Conservation (phyloP, 768 basidiomycete species). For the Glaciozyma martinii region DNA sequence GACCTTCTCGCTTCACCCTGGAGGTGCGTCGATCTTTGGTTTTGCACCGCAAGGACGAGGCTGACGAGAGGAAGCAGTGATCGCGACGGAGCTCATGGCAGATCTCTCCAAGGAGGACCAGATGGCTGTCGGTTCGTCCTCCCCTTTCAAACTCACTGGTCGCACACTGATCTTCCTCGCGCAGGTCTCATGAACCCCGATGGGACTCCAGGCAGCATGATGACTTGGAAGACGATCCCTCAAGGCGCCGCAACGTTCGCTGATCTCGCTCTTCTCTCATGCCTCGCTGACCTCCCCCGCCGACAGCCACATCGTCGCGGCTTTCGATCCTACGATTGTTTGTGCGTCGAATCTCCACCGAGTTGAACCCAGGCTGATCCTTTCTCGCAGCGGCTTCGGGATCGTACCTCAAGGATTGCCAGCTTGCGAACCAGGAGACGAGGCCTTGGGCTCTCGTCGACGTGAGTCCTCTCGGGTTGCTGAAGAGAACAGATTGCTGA, state of each 20-base stretch:
- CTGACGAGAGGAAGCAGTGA: not conserved
- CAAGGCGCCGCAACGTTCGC: not conserved
- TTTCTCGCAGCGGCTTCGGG: not conserved
- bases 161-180: too few relatives aligned
- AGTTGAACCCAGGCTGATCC: not conserved
- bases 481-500: not conserved
- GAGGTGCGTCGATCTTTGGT: not conserved
- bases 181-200: not conserved
- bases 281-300: not conserved
- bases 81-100: not conserved
- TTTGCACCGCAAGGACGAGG: too few relatives aligned
- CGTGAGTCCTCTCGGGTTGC: not conserved
- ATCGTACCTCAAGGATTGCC: not conserved
- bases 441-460: not conserved
- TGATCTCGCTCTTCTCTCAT: not conserved
- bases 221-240: not conserved
- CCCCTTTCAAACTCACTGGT: not conserved
- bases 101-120: not conserved
- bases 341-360: not conserved
- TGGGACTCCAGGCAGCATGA: not conserved
- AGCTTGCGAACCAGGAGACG: not conserved
- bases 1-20: constrained; percentile 15
- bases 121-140: not conserved
- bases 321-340: not conserved
- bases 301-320: not conserved